Percentiles rank a stretch among this genome's conserved stretches.
Conservation (phyloP, 768 basidiomycete genomes). For the Polyporus arcularius region DNA sequence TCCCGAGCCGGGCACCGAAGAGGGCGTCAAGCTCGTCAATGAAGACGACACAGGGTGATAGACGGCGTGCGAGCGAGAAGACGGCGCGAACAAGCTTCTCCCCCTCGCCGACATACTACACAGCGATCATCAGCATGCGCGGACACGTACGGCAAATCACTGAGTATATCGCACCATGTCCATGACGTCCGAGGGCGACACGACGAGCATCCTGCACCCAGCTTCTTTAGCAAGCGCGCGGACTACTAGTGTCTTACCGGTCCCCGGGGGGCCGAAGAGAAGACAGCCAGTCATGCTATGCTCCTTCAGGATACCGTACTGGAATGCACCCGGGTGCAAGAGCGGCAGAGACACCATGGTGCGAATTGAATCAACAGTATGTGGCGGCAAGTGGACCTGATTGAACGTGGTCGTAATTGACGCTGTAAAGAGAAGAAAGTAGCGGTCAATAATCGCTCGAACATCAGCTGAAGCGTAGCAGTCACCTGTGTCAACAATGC, state of each 20-base stretch:
- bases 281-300: conserved; percentile 91
- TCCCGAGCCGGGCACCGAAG: conserved; percentile 82
- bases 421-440: conserved; percentile 37
- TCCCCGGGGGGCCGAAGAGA: conserved; percentile 90
- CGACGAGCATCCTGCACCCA: conserved; percentile 88
- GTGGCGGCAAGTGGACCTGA: conserved; percentile 84
- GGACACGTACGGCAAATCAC: conserved; percentile 1
- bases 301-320: conserved; percentile 85
- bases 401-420: conserved; percentile 82
- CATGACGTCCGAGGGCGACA: conserved; percentile 93
- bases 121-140: background rate
- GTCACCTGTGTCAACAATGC: conserved; percentile 83
- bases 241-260: conserved; percentile 89
- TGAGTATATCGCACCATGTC: conserved; percentile 69
- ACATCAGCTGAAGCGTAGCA: conserved; percentile 3
- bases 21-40: conserved; percentile 94
- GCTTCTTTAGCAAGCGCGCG: conserved; percentile 92
- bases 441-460: conserved; percentile 14
- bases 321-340: conserved; percentile 84
- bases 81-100: conserved; percentile 89
- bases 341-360: conserved; percentile 90
- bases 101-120: conserved; percentile 83
- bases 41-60: conserved; percentile 93
- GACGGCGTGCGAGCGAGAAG: conserved; percentile 80
- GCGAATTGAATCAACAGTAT: conserved; percentile 90